Conservation (phyloP, 768 basidiomycete genomes). For the Boletus tomentosulus region DNA sequence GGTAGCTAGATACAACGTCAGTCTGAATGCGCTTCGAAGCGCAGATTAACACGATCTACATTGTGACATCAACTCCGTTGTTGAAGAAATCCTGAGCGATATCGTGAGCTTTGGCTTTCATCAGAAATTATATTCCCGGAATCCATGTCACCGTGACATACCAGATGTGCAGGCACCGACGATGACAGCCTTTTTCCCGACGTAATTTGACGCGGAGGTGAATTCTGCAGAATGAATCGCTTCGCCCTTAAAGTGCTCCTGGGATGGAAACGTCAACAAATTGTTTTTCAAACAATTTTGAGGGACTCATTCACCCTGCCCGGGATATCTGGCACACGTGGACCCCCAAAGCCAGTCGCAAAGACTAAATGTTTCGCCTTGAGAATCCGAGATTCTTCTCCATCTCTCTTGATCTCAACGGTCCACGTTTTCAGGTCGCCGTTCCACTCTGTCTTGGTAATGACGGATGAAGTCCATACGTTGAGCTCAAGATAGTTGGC, state of each 20-base stretch:
- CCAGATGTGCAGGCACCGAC: constrained; percentile 66
- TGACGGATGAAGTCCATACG: constrained; percentile 53
- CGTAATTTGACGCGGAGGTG: constrained; percentile 43
- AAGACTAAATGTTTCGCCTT: constrained; percentile 51
- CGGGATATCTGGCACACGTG: constrained; percentile 43
- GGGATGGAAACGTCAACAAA: background rate
- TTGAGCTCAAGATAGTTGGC: constrained; percentile 56
- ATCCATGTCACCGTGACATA: constrained; percentile 16
- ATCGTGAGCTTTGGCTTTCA: constrained; percentile 29
- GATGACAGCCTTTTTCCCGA: constrained; percentile 64
- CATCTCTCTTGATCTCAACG: constrained; percentile 36
- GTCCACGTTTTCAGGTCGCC: constrained; percentile 41
- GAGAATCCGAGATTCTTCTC: constrained; percentile 32
- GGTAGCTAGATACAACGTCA: constrained; percentile 4
- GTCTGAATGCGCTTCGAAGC: background rate
- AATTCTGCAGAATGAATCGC: constrained; percentile 50
- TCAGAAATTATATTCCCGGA: constrained; percentile 2
- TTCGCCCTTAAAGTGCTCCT: constrained; percentile 53
- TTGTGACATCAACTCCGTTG: constrained; percentile 29
- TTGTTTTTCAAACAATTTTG: too few relatives aligned
- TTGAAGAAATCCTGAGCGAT: constrained; percentile 35
- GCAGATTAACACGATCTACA: constrained; percentile 9
- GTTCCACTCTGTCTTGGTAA: constrained; percentile 38
- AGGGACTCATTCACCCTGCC: constrained; percentile 32
- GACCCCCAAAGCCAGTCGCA: constrained; percentile 50